phyloP scores from a whole-genome alignment of 2,329 filamentous ascomycete genomes.

The Fusarium humuli region DNA sequence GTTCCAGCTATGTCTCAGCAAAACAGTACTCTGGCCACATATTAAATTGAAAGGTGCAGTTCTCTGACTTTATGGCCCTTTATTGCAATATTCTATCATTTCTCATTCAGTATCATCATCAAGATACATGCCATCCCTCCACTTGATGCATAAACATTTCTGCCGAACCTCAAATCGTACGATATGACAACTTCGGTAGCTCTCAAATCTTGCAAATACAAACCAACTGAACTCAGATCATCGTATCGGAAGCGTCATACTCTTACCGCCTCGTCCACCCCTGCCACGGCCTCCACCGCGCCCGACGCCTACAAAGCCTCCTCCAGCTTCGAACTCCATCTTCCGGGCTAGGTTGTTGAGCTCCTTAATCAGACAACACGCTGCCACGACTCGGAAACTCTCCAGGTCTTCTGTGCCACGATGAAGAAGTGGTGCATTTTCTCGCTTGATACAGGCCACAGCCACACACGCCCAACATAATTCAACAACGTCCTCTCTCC shows the following conservation, averaged over 20 bases:
- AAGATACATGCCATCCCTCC: background rate
- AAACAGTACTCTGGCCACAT: background rate
- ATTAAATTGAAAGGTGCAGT: too few species aligned
- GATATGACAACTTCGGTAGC: background rate
- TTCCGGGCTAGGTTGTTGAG: slow-evolving; percentile 32
- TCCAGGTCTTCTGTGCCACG: slow-evolving; percentile 41
- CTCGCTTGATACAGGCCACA: slow-evolving; percentile 41
- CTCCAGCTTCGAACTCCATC: slow-evolving; percentile 26
- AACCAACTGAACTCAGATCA: slow-evolving; percentile 2
- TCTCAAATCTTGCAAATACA: background rate
- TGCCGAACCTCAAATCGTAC: background rate
- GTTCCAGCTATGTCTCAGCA: background rate
- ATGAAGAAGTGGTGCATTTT: slow-evolving; percentile 4
- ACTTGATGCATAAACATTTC: background rate
- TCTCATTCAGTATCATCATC: background rate
- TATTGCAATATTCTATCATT: background rate
- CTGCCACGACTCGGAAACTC: slow-evolving; percentile 55
- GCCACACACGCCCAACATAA: slow-evolving; percentile 53
- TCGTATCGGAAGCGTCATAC: slow-evolving; percentile 36
- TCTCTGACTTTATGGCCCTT: background rate
- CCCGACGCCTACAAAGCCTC: slow-evolving; percentile 45
- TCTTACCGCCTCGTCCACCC: slow-evolving; percentile 9
- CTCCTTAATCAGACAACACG: slow-evolving; percentile 50
- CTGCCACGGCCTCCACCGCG: slow-evolving; percentile 20
- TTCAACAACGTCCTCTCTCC: slow-evolving; percentile 48